Conservation (phyloP, 352 stramenopile species). For the Pythium sp. region DNA sequence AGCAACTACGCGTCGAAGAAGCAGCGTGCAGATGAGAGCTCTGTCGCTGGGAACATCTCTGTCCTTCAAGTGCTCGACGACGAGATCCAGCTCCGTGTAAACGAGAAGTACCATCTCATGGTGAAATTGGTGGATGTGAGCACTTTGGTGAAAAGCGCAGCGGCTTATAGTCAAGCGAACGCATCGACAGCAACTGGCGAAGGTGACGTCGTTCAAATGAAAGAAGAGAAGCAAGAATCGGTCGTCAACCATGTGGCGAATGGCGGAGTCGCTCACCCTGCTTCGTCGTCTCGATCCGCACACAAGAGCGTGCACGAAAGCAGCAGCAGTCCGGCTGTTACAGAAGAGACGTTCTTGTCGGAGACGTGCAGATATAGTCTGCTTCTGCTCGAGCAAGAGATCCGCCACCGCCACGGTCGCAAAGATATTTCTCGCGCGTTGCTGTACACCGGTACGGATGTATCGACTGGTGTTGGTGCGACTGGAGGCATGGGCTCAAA, state of each 20-base stretch:
- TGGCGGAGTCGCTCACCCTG: slow-evolving; percentile 14
- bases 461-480: background rate
- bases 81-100: slow-evolving; percentile 73
- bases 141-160: slow-evolving; percentile 22
- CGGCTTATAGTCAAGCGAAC: background rate
- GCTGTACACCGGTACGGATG: slow-evolving; percentile 42
- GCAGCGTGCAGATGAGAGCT: slow-evolving; percentile 41
- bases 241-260: slow-evolving; percentile 10
- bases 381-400: slow-evolving; percentile 78
- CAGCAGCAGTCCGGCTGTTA: background rate
- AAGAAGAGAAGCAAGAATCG: slow-evolving; percentile 35
- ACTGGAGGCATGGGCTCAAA: background rate
- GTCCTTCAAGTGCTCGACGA: slow-evolving; percentile 82
- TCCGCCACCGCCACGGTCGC: slow-evolving; percentile 66
- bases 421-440: slow-evolving; percentile 66
- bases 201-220: slow-evolving; percentile 23
- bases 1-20: slow-evolving; percentile 58
- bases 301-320: background rate
- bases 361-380: slow-evolving; percentile 69
- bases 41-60: slow-evolving; percentile 40
- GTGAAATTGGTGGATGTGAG: slow-evolving; percentile 72
- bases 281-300: background rate
- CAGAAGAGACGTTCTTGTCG: slow-evolving; percentile 43
- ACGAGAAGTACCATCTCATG: slow-evolving; percentile 67
- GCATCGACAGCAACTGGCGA: background rate